Evolutionary conservation across 768 basidiomycete genomes (phyloP), one percentile per base, ranked within the genome.

Genomic region (Polyporus arcularius): DNA sequence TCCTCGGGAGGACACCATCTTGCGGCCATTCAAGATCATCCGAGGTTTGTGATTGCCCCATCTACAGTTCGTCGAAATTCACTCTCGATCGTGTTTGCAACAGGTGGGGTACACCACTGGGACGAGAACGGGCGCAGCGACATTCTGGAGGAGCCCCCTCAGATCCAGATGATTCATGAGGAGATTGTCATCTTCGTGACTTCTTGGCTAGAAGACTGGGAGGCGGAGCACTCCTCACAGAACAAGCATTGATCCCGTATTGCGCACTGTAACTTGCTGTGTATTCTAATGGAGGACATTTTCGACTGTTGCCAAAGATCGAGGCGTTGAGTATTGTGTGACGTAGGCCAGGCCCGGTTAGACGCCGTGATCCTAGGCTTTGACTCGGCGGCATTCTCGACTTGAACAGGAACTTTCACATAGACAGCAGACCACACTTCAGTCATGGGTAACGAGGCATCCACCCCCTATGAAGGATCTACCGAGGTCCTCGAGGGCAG

Each of bases 21-120:
- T 86, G 39, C 79, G 82, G 41, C 96, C 96, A 0, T 94, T 94
- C 75, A 94, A 95, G 71, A 68, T 96, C 43, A 97, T 97, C 59
- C 88, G 88, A 10, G 80, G 94, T 94, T 16, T 42, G 18, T 43
- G 4, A 26, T 18, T 28, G 8, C n/a, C 30, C 41, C 41, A 32
- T 18, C 10, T 55, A 8, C 15, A 21, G 2, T 18, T 53, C 3
- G 18, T 16, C 47, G 28, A 32, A n/a, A 30, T n/a, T 39, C 18
- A 35, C 16, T 1, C 46, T n/a, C n/a, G 39, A 43, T 15, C 18
- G 43, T 48, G 18, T 35, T 45, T 65, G 47, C 60, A 48, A 7
- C 61, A 90, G 89, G 79, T 56, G 90, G 79, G 40, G 87, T 91
- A 10, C 94, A 96, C 68, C 87, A 88, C 67, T 89, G 80, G 56